Evolutionary conservation across 2,329 filamentous ascomycete species (phyloP).

Genomic region (Nigrospora sphaerica): DNA sequence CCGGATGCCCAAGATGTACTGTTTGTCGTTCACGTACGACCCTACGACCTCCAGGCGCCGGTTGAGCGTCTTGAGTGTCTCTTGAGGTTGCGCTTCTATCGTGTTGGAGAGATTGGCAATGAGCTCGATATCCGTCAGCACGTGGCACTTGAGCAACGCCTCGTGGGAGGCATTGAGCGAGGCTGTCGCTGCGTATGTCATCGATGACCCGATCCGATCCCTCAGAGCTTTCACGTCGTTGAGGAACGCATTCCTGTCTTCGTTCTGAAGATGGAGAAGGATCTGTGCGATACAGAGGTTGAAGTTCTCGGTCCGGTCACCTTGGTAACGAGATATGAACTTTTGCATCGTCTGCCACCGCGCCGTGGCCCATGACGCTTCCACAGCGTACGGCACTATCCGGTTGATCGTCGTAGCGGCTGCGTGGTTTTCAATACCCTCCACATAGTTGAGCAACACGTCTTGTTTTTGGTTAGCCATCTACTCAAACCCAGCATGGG

Average conservation of each 20-base stretch:
- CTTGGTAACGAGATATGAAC: constrained; percentile 51
- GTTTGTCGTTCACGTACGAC: constrained; percentile 85
- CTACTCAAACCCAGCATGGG: not conserved
- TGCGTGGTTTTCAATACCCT: constrained; percentile 55
- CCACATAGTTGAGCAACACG: constrained; percentile 78
- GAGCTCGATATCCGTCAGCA: constrained; percentile 78
- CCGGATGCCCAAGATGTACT: constrained; percentile 81
- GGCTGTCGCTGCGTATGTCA: constrained; percentile 70
- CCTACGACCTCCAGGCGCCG: constrained; percentile 84
- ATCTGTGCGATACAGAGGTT: constrained; percentile 72
- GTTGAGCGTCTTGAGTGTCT: constrained; percentile 50
- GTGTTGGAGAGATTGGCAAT: constrained; percentile 48
- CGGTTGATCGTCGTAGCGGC: constrained; percentile 46
- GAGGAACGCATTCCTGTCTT: constrained; percentile 43
- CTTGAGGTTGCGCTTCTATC: constrained; percentile 29
- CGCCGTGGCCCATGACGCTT: constrained; percentile 85
- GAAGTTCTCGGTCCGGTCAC: constrained; percentile 58
- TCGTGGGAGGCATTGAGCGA: constrained; percentile 83
- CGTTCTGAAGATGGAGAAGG: constrained; percentile 51
- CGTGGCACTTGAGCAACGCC: constrained; percentile 77
- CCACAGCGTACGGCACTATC: constrained; percentile 76
- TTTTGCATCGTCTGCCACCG: constrained; percentile 71
- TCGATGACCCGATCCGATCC: constrained; percentile 61
- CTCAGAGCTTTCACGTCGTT: constrained; percentile 57
- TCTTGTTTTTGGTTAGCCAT: constrained; percentile 41